Base-by-base conservation (phyloP, 148 eudicot genomes). In the Gaultheria prostrata region DNA sequence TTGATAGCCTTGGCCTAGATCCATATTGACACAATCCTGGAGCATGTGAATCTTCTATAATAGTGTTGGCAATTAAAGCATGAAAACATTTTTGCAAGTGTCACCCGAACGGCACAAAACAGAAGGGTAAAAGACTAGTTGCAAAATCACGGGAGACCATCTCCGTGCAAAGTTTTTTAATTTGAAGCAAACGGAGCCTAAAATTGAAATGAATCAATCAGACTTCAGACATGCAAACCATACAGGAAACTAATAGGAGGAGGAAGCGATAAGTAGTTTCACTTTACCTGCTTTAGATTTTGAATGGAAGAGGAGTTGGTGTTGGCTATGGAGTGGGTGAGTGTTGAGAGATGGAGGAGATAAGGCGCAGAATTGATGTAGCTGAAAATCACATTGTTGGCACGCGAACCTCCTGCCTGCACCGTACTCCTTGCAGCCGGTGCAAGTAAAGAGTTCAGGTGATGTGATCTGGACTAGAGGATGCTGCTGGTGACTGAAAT, bases 261-360 rank as follows among this genome's bases (percentile, higher is more conserved):
- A 75, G 17, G 26, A 6, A 51, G 18, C 14, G 39, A 13, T 30
- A 59, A 24, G 33, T 4, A 6, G 43, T 17, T 5, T 10, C n/a
- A 2, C 1, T 10, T 18, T 83, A 91, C 89, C 90, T 85, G 74
- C 80, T 87, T 87, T 91, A 21, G 98, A 88, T 75, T 91, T 94
- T 51, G 94, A 72, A 79, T 85, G 84, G 84, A 96, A 90, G 51
- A 88, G 71, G 21, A 96, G 95, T 48, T 83, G 97, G 81, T 96
- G 99, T 43, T 96, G 99, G 39, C 87, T 84, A 54, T 96, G 99
- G 50, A 96, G 93, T 75, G 97, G 97, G 78, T 96, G 98, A 77
- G 79, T 56, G 70, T 88, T 89, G 54, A 96, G 92, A 67, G 82
- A 77, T 1, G 93, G 91, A 82, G 95, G 98, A n/a, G 97, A 92